A percentile compares a stretch with the other conserved stretches of the same genome.
These are phyloP conservation scores for Leccinum boreale DNA, from an alignment of 768 basidiomycete genomes.

Conservation along the genomic window DNA sequence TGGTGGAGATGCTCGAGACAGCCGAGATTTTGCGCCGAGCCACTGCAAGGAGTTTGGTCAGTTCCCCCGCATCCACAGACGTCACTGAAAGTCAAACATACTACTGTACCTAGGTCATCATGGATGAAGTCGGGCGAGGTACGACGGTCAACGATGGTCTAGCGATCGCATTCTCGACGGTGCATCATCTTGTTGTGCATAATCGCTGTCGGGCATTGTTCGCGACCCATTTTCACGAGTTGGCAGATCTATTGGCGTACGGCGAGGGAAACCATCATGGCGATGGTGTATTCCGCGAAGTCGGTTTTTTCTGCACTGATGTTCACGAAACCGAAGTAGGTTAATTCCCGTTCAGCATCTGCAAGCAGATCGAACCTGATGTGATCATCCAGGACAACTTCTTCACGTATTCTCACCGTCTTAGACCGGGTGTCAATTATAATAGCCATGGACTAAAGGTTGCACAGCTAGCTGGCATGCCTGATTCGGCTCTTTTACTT, in stretches of 20 bases:
- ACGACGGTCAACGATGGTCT: slow-evolving; percentile 91
- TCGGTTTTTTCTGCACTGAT: slow-evolving; percentile 88
- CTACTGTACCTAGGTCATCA: slow-evolving; percentile 68
- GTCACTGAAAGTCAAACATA: slow-evolving; percentile 1
- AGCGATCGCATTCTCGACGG: slow-evolving; percentile 88
- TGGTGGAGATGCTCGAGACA: slow-evolving; percentile 98
- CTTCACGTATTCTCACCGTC: slow-evolving; percentile 80
- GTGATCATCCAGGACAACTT: slow-evolving; percentile 53
- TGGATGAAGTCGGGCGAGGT: slow-evolving; percentile 99
- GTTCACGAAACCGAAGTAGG: slow-evolving; percentile 75
- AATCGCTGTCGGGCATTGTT: slow-evolving; percentile 86
- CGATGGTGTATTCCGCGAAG: slow-evolving; percentile 49
- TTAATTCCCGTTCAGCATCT: slow-evolving; percentile 1
- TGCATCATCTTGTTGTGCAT: slow-evolving; percentile 72
- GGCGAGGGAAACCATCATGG: slow-evolving; percentile 38
- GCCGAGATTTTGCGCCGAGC: slow-evolving; percentile 86
- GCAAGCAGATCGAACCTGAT: background rate
- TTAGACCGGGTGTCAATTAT: slow-evolving; percentile 81
- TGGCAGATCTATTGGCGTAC: slow-evolving; percentile 80
- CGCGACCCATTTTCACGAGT: slow-evolving; percentile 97
- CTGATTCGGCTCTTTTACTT: slow-evolving; percentile 53
- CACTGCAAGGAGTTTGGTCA: slow-evolving; percentile 76
- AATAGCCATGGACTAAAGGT: slow-evolving; percentile 92
- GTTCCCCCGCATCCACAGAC: slow-evolving; percentile 21
- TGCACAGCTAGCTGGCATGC: slow-evolving; percentile 84